Base-by-base conservation (phyloP, 1,139 yeast species). In the Geotrichum aggregatum region DNA sequence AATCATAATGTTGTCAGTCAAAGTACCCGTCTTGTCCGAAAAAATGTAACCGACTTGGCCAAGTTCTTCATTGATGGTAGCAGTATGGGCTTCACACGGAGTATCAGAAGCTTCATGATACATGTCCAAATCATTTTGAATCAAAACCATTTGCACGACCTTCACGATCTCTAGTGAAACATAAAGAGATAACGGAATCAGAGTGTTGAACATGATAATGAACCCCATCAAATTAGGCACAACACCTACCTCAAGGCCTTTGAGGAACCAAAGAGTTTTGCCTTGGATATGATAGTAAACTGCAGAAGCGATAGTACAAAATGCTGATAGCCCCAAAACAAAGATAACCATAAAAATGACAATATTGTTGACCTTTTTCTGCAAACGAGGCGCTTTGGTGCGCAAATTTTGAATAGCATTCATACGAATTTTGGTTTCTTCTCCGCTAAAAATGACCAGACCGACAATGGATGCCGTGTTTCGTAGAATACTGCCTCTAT, bases 141-240 rank as follows among this genome's bases (percentile, higher is more conserved):
- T 72, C 57, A 91, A 74, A 43, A 84, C 69, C 67, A 89, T 77
- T 66, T 94, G 98, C 71, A 85, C 80, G 2, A 87, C 85, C 66
- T 92, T 92, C 63, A 92, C 89, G 56, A 92, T 84, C 65, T 94
- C 99, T 91, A 92, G 87, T 0, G 98, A 89, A 30, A 92, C 98
- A 64, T 94, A 94, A 42, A 94, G 78, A 0, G 98, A 92, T 38
- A 92, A 74, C 0, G 98, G 98, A 65, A 94, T 94, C 71, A 94
- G 76, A 0, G 98, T 92, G 65, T 92, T 92, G 73, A 84, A 92
- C 98, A 94, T 91, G 72, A 94, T 92, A 59, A 94, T 84, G 67
- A 86, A 94, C 1, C 98, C 91, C 96, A 92, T 89, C 47, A 92
- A 76, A 0, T 95, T 87, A 1, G 96, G 86, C 1, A 95, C 94